Evolutionary conservation across 495 filamentous ascomycete species (phyloP).

Genomic region (Aspergillus bridgeri): DNA sequence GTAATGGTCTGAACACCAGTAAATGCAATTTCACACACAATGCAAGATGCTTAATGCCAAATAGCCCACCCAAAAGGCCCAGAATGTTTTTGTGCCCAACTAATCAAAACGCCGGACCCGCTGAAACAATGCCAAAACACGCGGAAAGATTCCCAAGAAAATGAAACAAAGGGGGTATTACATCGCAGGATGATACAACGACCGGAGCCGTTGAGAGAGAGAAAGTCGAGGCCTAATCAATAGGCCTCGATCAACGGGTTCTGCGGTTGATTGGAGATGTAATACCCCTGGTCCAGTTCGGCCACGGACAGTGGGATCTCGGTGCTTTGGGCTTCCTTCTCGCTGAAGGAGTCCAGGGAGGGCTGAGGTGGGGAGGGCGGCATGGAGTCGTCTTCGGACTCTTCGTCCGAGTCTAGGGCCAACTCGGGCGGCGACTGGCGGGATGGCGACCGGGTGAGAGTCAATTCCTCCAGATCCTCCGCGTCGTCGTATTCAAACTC

Average conservation of each 20-base stretch:
- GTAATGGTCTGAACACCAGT: conserved; percentile 3
- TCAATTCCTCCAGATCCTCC: conserved; percentile 63
- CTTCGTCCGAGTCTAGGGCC: conserved; percentile 61
- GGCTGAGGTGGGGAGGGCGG: conserved; percentile 77
- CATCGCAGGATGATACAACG: conserved; percentile 7
- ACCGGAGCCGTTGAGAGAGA: conserved; percentile 1
- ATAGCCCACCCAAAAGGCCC: conserved; percentile 1
- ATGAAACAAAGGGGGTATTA: conserved; percentile 13
- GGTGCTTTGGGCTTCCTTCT: conserved; percentile 59
- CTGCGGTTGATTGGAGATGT: conserved; percentile 49
- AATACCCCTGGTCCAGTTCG: conserved; percentile 59
- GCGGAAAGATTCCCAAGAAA: neutral
- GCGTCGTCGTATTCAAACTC: conserved; percentile 61
- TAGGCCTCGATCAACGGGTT: conserved; percentile 44
- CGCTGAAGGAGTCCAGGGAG: conserved; percentile 64
- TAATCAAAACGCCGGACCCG: conserved; percentile 12
- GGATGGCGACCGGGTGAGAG: conserved; percentile 70
- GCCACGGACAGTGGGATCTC: conserved; percentile 42
- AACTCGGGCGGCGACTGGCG: conserved; percentile 77
- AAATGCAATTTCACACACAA: conserved; percentile 1
- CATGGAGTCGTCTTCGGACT: conserved; percentile 72
- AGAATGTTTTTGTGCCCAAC: conserved; percentile 6
- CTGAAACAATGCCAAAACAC: conserved; percentile 7
- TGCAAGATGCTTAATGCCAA: conserved; percentile 5
- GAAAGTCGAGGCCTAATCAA: conserved; percentile 27